Evolutionary conservation across 352 stramenopile genomes (phyloP), one percentile per base, ranked within the genome.

Genomic region (Globisporangium cederbergense): DNA sequence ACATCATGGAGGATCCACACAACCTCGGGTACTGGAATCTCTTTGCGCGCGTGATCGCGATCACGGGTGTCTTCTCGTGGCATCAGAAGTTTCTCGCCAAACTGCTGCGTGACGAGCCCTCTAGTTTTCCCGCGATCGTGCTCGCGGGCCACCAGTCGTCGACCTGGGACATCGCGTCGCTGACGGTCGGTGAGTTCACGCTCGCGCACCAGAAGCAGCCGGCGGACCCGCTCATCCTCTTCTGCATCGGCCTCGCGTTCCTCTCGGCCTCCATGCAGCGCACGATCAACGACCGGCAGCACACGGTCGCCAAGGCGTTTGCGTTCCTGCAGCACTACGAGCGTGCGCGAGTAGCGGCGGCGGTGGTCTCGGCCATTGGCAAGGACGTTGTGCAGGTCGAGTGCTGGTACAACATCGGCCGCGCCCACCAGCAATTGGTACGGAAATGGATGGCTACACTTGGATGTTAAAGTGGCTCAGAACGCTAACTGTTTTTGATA

Each of bases 21-120:
- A 88, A 95, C 58, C 67, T 92, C 4, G 86, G 83, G 45, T 95
- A 93, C 62, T 95, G 86, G 86, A 93, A 89, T 65, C 59, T 95
- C 45, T 95, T 95, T 68, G 80, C 82, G 10, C 81, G 84, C 10
- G 86, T 95, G 34, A 93, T 95, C 40, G 77, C 83, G 45, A 87
- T 90, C 62, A 93, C 84, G 4, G 86, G 86, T 20, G 84, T 93
- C 3, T 95, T 90, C 69, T 95, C 86, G 13, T 95, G 81, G 80
- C 86, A 95, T 34, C 86, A 95, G 42, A 95, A 95, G 58, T 95
- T 95, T 28, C 57, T 95, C 6, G 84, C 86, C 6, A 95, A 94
- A 68, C 60, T 96, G 11, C 43, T 96, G 7, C 77, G 82, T 25
- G 82, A 94, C 28, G 77, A 94, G 25, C 83, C 87, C 0, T 74